Evolutionary conservation across 805 yeast species (phyloP), one percentile per base, ranked within the genome.

Genomic region (Saccharomycopsis malanga): DNA sequence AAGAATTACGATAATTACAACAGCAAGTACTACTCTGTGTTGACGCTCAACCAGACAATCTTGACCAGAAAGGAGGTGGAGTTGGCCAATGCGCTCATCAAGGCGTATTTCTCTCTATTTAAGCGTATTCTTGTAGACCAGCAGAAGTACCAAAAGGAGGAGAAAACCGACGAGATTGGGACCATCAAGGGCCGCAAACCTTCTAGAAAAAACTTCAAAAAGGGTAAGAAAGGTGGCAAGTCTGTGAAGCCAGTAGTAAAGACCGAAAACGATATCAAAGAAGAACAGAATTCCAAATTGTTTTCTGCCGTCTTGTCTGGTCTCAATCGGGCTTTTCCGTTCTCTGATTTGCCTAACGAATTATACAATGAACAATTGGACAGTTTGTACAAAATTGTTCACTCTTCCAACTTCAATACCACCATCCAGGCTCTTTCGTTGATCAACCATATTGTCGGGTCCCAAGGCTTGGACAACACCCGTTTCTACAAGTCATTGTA

Each of bases 321-420:
- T 56, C 76, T 93, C 49, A 93, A 93, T 63, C 84, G 98, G 67
- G 89, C 98, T 0, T 91, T 87, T 72, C 98, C 98, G 46, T 93
- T 86, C 62, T 80, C 95, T 2, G 73, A 79, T 53, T 69, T 93
- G 46, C 81, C 87, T 15, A 74, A 79, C 34, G 80, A 82, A 24
- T 75, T 77, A 4, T 87, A 82, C 59, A 77, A 79, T 54, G 70
- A 75, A 52, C 97, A 93, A 66, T 70, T 91, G 59, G 83, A 87
- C 59, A 82, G 95, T 0, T 68, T 93, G 48, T 93, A 83, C 73
- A 79, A 78, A 58, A 91, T 91, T 61, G 89, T 97, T 4, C 97
- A 91, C 63, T 83, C 96, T 15, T 79, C 95, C 22, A 93, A 93
- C 62, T 89, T 91, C 71, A 87, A 87, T 63, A 91, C 98, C 2